Percentiles rank a stretch among this genome's conserved stretches.
These are phyloP conservation scores for Typha latifolia DNA, from an alignment of 176 grass and related monocot species.

Conservation along the genomic window DNA sequence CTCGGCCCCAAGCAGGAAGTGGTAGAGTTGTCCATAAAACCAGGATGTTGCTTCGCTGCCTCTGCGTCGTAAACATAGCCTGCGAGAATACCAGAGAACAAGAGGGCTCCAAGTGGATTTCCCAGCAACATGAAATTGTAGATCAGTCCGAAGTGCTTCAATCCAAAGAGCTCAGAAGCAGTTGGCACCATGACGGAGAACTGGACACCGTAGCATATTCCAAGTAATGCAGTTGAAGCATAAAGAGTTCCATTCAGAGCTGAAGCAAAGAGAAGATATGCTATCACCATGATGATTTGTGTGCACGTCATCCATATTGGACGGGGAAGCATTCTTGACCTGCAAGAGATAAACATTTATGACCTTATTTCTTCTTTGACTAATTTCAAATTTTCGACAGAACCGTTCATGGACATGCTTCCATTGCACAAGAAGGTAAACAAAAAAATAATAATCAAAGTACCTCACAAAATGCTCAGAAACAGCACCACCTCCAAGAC, in stretches of 20 bases:
- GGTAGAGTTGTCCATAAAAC: conserved; percentile 7
- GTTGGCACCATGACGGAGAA: conserved; percentile 72
- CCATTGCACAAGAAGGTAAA: background rate
- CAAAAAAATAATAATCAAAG: conserved; percentile 1
- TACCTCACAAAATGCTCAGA: conserved; percentile 88
- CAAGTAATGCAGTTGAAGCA: conserved; percentile 43
- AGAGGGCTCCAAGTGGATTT: conserved; percentile 55
- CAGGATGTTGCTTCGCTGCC: conserved; percentile 41
- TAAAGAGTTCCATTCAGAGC: conserved; percentile 38
- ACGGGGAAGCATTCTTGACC: conserved; percentile 67
- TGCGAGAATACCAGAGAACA: conserved; percentile 65
- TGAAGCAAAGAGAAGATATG: conserved; percentile 67
- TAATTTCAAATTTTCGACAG: too few relatives aligned
- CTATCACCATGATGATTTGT: conserved; percentile 74
- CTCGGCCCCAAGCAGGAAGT: conserved; percentile 66
- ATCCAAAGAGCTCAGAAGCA: conserved; percentile 75
- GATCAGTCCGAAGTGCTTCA: conserved; percentile 85
- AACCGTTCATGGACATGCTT: background rate
- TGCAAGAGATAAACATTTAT: conserved; percentile 29
- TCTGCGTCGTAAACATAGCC: conserved; percentile 77
- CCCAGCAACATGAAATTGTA: conserved; percentile 70
- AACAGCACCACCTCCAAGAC: conserved; percentile 59
- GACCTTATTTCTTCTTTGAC: background rate
- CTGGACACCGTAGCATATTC: conserved; percentile 60
- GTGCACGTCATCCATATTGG: conserved; percentile 44